Conservation (phyloP, 1,139 yeast species). For the Candida frijolesensis region DNA sequence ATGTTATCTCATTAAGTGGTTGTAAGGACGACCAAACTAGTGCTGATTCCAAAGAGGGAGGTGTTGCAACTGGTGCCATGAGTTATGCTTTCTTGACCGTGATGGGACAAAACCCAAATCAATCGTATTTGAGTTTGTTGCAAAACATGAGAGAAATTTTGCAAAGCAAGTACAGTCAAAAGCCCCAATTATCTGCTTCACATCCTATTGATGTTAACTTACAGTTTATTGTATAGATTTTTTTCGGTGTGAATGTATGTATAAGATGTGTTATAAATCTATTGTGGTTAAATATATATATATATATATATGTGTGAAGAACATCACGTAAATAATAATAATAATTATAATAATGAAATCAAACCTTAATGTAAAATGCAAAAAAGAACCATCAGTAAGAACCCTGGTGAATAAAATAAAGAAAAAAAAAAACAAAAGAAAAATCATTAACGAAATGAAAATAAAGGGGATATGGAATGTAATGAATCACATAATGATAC, state of each 20-base stretch:
- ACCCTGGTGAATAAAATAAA: background rate
- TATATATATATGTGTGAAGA: constrained; percentile 1
- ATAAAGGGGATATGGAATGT: background rate
- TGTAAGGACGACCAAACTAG: constrained; percentile 83
- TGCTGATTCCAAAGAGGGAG: constrained; percentile 83
- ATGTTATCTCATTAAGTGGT: constrained; percentile 83
- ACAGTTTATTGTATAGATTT: constrained; percentile 44
- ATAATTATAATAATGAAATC: background rate
- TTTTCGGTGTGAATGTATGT: background rate
- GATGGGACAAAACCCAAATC: constrained; percentile 66
- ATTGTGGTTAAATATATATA: background rate
- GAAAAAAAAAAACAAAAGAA: background rate
- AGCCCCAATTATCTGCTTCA: constrained; percentile 83
- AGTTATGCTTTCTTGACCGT: constrained; percentile 85
- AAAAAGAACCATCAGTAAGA: background rate
- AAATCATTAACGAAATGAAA: background rate
- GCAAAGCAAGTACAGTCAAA: constrained; percentile 73
- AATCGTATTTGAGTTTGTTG: constrained; percentile 73
- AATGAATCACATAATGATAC: constrained; percentile 30
- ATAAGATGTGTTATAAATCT: background rate
- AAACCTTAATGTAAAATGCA: constrained; percentile 2
- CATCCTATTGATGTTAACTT: constrained; percentile 84
- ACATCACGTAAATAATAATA: background rate
- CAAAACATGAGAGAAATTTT: constrained; percentile 78
- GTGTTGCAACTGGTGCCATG: constrained; percentile 90